Evolutionary conservation across 1,284 basidiomycete genomes (phyloP).

Genomic region (Macrocybe sp.): DNA sequence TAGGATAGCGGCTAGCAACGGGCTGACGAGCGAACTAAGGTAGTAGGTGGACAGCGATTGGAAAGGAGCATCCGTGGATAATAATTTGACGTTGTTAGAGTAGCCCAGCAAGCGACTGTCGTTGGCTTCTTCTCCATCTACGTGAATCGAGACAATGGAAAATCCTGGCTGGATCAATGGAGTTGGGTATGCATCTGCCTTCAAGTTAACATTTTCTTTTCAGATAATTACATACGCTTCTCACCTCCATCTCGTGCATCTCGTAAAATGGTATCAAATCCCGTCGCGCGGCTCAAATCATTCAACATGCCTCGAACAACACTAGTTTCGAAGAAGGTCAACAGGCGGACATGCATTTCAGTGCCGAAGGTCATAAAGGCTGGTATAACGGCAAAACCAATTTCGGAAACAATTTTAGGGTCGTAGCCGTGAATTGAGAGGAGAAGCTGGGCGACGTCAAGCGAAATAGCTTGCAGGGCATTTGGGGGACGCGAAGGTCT

Average conservation of each 20-base stretch:
- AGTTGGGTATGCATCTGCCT: neutral
- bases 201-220: neutral
- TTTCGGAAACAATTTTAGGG: slow-evolving; percentile 46
- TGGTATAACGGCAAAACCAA: slow-evolving; percentile 61
- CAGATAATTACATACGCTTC: neutral
- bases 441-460: slow-evolving; percentile 62
- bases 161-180: neutral
- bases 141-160: slow-evolving; percentile 5
- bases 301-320: slow-evolving; percentile 48
- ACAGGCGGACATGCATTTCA: slow-evolving; percentile 53
- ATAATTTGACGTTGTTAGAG: slow-evolving; percentile 18
- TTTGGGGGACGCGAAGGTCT: slow-evolving; percentile 60
- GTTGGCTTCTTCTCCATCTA: slow-evolving; percentile 8
- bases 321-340: slow-evolving; percentile 59
- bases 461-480: slow-evolving; percentile 53
- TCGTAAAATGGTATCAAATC: slow-evolving; percentile 13
- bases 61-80: slow-evolving; percentile 52
- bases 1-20: slow-evolving; percentile 55
- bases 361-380: slow-evolving; percentile 60
- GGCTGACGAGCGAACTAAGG: slow-evolving; percentile 52
- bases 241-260: slow-evolving; percentile 7
- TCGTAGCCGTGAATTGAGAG: slow-evolving; percentile 47
- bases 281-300: slow-evolving; percentile 38
- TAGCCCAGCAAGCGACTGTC: neutral
- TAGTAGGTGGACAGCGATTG: slow-evolving; percentile 54